A percentile compares a stretch with the other conserved stretches of the same genome.
Evolutionary conservation across 257 asterid species (phyloP).

Genomic region (Fraxinus anomala): DNA sequence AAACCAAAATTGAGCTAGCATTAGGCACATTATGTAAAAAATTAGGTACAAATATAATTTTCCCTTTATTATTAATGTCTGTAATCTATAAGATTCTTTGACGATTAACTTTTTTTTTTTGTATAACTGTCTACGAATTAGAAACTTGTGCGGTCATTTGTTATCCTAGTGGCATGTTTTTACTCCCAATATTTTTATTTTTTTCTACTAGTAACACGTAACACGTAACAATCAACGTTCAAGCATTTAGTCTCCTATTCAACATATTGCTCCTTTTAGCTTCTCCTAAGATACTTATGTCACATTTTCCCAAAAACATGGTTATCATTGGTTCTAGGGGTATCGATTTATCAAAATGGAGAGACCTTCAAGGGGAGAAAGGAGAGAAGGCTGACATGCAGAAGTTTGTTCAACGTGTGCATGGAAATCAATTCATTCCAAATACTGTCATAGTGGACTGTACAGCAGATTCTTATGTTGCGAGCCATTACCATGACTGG

Average conservation of each 20-base stretch:
- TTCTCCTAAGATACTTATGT: not conserved
- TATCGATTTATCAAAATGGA: constrained; percentile 85
- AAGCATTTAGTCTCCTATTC: not conserved
- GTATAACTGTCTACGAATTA: not conserved
- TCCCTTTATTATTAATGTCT: not conserved
- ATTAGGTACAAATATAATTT: too few relatives aligned
- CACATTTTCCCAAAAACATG: not conserved
- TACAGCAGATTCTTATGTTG: constrained; percentile 83
- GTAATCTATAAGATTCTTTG: not conserved
- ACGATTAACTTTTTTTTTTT: not conserved
- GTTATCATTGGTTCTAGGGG: constrained; percentile 55
- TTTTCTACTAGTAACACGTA: not conserved
- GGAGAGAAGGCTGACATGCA: constrained; percentile 83
- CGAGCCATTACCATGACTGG: constrained; percentile 88
- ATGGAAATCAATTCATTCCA: constrained; percentile 87
- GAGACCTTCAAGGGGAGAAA: constrained; percentile 57
- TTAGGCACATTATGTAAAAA: too few relatives aligned
- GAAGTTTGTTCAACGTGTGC: constrained; percentile 90
- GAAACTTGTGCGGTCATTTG: not conserved
- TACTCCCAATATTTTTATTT: not conserved
- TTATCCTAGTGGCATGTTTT: not conserved
- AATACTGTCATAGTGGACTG: constrained; percentile 92
- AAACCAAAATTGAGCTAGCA: not conserved
- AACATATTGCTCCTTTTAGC: not conserved
- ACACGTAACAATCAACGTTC: not conserved